These are phyloP conservation scores for Urochloa ruziziensis DNA, from an alignment of 176 grass and related monocot genomes.

Conservation along the genomic window DNA sequence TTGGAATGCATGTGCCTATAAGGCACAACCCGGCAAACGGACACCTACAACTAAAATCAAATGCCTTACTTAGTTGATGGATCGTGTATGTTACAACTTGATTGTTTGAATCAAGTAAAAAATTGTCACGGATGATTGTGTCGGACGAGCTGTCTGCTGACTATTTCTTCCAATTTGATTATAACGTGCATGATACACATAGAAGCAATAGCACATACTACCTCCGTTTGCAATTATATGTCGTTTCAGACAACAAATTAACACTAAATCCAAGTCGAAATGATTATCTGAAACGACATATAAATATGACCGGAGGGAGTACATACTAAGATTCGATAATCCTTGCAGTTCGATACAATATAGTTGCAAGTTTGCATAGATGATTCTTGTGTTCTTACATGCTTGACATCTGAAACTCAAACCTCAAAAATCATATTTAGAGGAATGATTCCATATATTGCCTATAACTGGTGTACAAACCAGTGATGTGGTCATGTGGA, in stretches of 20 bases:
- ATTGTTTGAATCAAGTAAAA: background rate
- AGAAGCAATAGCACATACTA: background rate
- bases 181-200: background rate
- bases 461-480: conserved; percentile 34
- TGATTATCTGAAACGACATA: too few relatives aligned
- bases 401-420: conserved; percentile 8
- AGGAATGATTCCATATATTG: conserved; percentile 13
- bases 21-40: background rate
- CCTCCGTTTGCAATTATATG: too few relatives aligned
- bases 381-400: background rate
- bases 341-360: background rate
- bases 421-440: background rate
- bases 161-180: background rate
- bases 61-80: background rate
- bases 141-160: background rate
- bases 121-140: background rate
- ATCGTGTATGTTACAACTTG: background rate
- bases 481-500: background rate
- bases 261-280: too few relatives aligned
- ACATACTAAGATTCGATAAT: background rate
- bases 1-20: background rate
- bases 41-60: background rate
- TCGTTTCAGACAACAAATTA: too few relatives aligned
- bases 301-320: too few relatives aligned
- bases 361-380: background rate